Base-by-base conservation (phyloP, 2,329 filamentous ascomycete genomes). In the Teratosphaeria viscida region DNA sequence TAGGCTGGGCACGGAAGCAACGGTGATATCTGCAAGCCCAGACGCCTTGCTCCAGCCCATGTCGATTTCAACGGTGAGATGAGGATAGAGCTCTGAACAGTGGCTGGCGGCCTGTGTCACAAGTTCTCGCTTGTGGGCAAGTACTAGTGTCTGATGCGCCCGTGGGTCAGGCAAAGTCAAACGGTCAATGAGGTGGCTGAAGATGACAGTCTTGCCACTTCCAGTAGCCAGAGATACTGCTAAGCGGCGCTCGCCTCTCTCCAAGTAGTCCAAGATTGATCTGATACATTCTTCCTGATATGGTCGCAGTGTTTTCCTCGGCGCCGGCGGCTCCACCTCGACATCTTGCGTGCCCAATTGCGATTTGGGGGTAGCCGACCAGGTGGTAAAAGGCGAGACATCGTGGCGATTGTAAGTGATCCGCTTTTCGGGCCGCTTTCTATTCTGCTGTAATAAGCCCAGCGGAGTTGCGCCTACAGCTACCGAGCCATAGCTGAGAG, bases 101-200 rank as follows among this genome's bases (percentile, higher is more conserved):
- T 99, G 94, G 3, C 82, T 81, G 10, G 90, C 90, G 3, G 94
- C 94, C 76, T 99, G 94, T 71, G 97, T 90, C 32, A 97, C 91
- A 1, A 99, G 83, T 75, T 99, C 94, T 55, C 90, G 85, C 32
- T 94, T 86, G 74, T 99, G 94, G 16, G 91, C 94, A 52, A 99
- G 79, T 64, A 99, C 95, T 60, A 99, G 81, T 0, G 92, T 95
- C 71, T 90, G 90, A 1, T 83, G 83, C 26, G 86, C 87, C 61
- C 76, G 71, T 34, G 80, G 72, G 57, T 78, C 77, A 11, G 77
- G 78, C 5, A 85, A 75, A 57, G 78, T 73, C 56, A 97, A 79
- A 60, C 89, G 87, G 68, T 89, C 85, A 63, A 99, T 95, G 54
- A 99, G 81, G 71, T 96, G 91, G 12, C 92, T 97, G 76, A 99